phyloP scores from a whole-genome alignment of 2,329 filamentous ascomycete genomes.

The Trichoderma sp. region DNA sequence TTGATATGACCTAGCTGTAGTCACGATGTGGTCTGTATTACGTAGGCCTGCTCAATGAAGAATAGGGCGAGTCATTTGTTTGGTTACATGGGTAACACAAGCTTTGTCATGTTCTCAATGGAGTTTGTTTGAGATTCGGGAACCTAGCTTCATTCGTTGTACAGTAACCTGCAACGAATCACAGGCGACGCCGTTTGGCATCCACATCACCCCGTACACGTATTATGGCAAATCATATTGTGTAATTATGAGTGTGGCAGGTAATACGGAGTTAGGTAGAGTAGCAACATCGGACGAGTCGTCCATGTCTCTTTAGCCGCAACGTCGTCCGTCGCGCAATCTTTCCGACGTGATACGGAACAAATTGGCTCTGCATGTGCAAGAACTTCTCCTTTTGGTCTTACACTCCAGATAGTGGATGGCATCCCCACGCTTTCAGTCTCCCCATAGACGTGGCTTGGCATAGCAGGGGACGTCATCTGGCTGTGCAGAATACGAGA shows the following conservation, averaged over 20 bases:
- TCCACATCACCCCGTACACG: not conserved
- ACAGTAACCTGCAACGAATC: not conserved
- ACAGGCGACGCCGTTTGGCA: not conserved
- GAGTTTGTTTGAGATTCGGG: not conserved
- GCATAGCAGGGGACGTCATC: not conserved
- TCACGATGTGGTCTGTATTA: not conserved
- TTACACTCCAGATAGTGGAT: not conserved
- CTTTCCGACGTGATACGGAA: not conserved
- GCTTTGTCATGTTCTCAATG: not conserved
- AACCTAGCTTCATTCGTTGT: not conserved
- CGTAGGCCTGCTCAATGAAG: not conserved
- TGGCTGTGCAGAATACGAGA: conserved; percentile 11
- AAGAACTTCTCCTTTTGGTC: not conserved
- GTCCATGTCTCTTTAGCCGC: not conserved
- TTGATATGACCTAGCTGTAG: not conserved
- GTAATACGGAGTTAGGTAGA: not conserved
- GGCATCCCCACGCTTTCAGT: not conserved
- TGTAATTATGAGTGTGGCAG: not conserved
- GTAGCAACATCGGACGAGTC: not conserved
- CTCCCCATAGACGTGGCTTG: not conserved
- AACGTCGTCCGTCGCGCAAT: not conserved
- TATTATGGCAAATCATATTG: not conserved
- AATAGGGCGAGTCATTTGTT: not conserved
- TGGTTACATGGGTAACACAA: not conserved
- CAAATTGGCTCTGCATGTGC: not conserved